phyloP scores from a whole-genome alignment of 139 green algal species.

The Edaphochlamys debaryana region DNA sequence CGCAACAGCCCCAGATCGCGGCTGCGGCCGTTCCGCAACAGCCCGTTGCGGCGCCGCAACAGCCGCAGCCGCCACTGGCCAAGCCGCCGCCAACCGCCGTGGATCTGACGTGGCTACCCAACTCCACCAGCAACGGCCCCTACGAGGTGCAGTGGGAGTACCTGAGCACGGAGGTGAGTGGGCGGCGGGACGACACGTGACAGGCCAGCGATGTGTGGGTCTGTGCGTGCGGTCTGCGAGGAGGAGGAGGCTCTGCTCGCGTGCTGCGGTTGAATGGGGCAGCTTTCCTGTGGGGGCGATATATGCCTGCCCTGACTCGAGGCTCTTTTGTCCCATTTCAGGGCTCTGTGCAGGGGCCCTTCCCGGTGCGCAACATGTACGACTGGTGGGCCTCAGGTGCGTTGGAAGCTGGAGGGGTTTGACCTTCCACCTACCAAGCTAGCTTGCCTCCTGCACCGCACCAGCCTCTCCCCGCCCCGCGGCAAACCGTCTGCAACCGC shows the following conservation, averaged over 20 bases:
- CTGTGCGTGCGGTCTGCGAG: background rate
- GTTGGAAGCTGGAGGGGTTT: no score
- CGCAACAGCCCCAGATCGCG: background rate
- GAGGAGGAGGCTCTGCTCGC: no score
- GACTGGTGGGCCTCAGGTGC: constrained; percentile 21
- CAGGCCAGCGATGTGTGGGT: background rate
- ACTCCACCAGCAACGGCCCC: background rate
- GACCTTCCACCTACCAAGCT: no score
- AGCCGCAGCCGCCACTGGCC: background rate
- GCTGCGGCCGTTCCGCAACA: background rate
- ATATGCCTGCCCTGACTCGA: no score
- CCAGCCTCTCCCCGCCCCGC: no score
- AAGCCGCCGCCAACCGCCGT: background rate
- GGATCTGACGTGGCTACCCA: constrained; percentile 8
- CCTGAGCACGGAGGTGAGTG: constrained; percentile 20
- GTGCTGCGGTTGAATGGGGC: no score
- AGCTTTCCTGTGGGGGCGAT: no score
- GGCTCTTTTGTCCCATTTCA: no score
- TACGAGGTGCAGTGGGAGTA: constrained; percentile 40
- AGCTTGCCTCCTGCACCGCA: no score
- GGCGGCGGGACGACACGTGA: no score
- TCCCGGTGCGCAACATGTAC: constrained; percentile 13
- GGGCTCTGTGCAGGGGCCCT: constrained; percentile 37
- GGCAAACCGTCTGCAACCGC: no score
- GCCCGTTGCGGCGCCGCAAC: background rate